A percentile compares a stretch with the other conserved stretches of the same genome.
Conservation (phyloP, 2,329 filamentous ascomycete species). For the Hortaea sp. region DNA sequence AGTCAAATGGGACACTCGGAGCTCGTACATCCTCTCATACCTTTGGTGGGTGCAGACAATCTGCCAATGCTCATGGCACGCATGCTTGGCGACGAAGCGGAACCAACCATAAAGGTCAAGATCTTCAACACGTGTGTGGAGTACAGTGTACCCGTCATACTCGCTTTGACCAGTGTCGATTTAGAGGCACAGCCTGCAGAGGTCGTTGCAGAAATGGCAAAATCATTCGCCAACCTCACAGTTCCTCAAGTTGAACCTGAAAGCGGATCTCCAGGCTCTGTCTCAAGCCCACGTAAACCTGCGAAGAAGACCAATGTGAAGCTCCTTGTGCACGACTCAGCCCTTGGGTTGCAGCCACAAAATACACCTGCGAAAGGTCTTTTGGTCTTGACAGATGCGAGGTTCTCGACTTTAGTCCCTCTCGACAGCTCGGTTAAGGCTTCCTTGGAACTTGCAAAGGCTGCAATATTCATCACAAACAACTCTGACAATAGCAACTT, state of each 20-base stretch:
- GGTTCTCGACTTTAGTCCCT: constrained; percentile 57
- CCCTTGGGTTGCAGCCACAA: constrained; percentile 75
- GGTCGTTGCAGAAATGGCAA: constrained; percentile 63
- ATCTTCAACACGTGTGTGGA: constrained; percentile 77
- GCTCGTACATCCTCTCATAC: constrained; percentile 55
- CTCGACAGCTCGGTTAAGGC: constrained; percentile 55
- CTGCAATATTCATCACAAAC: constrained; percentile 74
- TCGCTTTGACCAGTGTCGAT: constrained; percentile 64
- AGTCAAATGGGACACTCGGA: constrained; percentile 44
- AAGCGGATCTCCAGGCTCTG: constrained; percentile 36
- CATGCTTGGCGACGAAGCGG: constrained; percentile 88
- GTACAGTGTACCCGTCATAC: constrained; percentile 74
- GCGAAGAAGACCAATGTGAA: constrained; percentile 50
- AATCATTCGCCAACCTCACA: constrained; percentile 53
- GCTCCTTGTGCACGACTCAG: constrained; percentile 68
- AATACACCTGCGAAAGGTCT: constrained; percentile 65
- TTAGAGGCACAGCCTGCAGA: constrained; percentile 33
- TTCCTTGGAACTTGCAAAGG: constrained; percentile 62
- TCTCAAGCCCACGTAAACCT: constrained; percentile 9
- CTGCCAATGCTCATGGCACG: constrained; percentile 72
- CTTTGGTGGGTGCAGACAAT: constrained; percentile 27
- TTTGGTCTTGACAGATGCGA: constrained; percentile 68
- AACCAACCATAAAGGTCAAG: constrained; percentile 81
- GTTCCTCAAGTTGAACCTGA: constrained; percentile 29
- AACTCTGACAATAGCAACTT: constrained; percentile 45